Conservation (phyloP, 257 asterid species). For the Haberlea rhodopensis region DNA sequence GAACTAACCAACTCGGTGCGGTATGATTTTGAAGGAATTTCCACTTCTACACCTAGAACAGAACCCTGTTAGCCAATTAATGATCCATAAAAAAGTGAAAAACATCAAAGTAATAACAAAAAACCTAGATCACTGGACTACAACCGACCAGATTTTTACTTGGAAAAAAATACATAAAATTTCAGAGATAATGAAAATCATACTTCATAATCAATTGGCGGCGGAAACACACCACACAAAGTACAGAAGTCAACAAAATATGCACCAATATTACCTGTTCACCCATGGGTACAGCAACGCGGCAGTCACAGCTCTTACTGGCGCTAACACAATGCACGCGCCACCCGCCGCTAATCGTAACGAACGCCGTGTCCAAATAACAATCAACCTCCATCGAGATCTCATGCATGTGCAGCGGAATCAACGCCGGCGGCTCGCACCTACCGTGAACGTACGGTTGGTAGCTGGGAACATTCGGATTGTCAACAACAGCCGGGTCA, state of each 20-base stretch:
- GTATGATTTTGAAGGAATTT: slow-evolving; percentile 49
- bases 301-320: slow-evolving; percentile 56
- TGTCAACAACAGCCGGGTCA: slow-evolving; percentile 70
- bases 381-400: slow-evolving; percentile 70
- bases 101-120: slow-evolving; percentile 14
- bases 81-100: slow-evolving; percentile 36
- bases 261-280: slow-evolving; percentile 47
- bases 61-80: slow-evolving; percentile 97
- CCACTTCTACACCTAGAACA: slow-evolving; percentile 93
- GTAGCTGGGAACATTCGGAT: slow-evolving; percentile 84
- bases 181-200: too few relatives aligned
- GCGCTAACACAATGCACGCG: slow-evolving; percentile 68
- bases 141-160: too few relatives aligned
- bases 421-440: slow-evolving; percentile 81
- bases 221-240: too few relatives aligned
- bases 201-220: too few relatives aligned
- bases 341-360: slow-evolving; percentile 69
- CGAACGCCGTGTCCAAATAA: slow-evolving; percentile 69
- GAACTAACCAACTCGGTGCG: slow-evolving; percentile 42
- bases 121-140: too few relatives aligned
- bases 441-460: slow-evolving; percentile 91
- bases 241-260: not conserved
- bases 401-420: slow-evolving; percentile 85
- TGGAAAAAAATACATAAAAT: too few relatives aligned
- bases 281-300: slow-evolving; percentile 82